These are phyloP conservation scores for Leccinum barrowsii DNA, from an alignment of 768 basidiomycete genomes.

Conservation along the genomic window DNA sequence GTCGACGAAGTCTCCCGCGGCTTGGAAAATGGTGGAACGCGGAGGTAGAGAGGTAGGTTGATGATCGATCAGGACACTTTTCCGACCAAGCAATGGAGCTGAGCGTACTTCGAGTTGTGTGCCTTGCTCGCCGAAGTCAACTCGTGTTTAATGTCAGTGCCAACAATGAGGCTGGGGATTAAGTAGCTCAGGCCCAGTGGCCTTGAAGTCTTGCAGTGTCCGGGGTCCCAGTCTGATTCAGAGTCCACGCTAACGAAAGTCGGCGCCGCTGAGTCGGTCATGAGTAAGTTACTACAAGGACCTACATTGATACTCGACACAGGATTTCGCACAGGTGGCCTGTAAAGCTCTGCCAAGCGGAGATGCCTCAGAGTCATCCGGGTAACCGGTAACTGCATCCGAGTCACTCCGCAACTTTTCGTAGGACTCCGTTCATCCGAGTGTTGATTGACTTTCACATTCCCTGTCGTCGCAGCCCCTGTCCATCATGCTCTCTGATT, in stretches of 20 bases:
- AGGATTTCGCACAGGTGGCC: background rate
- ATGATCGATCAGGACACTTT: background rate
- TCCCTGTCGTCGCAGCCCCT: background rate
- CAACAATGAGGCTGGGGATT: background rate
- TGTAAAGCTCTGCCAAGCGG: background rate
- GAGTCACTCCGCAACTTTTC: background rate
- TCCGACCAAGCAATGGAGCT: background rate
- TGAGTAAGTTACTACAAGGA: too few species aligned
- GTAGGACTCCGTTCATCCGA: background rate
- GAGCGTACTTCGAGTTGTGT: background rate
- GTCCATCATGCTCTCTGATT: background rate
- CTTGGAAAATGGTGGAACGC: background rate
- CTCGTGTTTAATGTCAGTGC: conserved; percentile 8
- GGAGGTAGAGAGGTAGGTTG: background rate
- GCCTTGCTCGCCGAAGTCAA: background rate
- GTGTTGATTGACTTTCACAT: background rate
- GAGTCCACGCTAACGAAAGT: too few species aligned
- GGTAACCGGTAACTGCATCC: background rate
- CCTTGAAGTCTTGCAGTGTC: conserved; percentile 13
- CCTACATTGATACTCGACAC: background rate
- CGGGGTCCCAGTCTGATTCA: conserved; percentile 16
- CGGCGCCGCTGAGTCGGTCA: too few species aligned
- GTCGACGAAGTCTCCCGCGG: conserved; percentile 2
- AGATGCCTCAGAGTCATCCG: background rate
- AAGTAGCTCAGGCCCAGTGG: background rate